Conservation (phyloP, 2,329 filamentous ascomycete genomes). For the Aspergillus floridensis region DNA sequence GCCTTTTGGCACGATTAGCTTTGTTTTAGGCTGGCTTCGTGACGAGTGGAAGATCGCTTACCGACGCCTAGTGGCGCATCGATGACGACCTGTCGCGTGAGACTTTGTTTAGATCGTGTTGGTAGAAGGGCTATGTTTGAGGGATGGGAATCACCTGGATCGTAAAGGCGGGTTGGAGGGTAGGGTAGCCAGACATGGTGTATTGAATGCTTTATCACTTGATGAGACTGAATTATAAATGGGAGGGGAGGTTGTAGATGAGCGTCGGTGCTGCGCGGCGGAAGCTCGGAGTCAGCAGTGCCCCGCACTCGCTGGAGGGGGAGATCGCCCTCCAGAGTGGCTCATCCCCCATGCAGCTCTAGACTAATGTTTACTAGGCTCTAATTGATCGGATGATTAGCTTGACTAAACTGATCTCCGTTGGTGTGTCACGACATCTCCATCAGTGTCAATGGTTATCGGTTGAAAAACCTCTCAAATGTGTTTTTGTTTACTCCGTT, state of each 20-base stretch:
- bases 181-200: slow-evolving; percentile 39
- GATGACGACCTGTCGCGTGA: slow-evolving; percentile 29
- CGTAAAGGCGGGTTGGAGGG: slow-evolving; percentile 42
- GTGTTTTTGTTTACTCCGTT: too few relatives aligned
- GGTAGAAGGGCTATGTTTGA: neutral
- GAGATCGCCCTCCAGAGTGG: neutral
- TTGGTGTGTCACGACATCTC: too few relatives aligned
- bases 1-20: slow-evolving; percentile 23
- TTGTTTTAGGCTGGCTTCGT: neutral
- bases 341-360: neutral
- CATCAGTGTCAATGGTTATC: too few relatives aligned
- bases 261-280: neutral
- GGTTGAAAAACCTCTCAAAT: too few relatives aligned
- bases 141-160: slow-evolving; percentile 29
- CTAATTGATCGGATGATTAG: too few relatives aligned
- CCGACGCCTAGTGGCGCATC: slow-evolving; percentile 31
- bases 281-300: neutral
- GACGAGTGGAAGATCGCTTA: slow-evolving; percentile 16
- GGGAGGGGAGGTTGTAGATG: neutral
- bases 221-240: neutral
- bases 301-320: neutral
- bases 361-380: neutral
- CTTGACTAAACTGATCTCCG: too few relatives aligned
- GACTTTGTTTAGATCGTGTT: neutral
- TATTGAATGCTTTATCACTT: slow-evolving; percentile 5